A percentile compares a stretch with the other conserved stretches of the same genome.
Conservation (phyloP, 257 asterid genomes). For the Solanum gracilifrons region DNA sequence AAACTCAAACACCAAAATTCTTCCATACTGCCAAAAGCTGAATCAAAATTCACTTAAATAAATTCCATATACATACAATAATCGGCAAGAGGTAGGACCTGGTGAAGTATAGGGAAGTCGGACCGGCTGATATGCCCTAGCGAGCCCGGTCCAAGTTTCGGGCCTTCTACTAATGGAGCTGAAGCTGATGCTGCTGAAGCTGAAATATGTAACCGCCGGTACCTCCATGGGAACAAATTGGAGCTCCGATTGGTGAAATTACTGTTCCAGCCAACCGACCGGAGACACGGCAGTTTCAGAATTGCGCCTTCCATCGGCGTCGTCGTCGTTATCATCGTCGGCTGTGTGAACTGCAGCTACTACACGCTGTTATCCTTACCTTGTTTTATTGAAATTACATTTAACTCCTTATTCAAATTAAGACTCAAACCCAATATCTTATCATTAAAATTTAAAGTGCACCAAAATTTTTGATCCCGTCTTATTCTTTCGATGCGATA, state of each 20-base stretch:
- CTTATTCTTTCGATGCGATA: too few relatives aligned
- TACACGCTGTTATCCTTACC: not conserved
- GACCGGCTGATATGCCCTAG: conserved; percentile 63
- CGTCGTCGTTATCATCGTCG: conserved; percentile 11
- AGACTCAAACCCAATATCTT: not conserved
- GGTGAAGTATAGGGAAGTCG: conserved; percentile 89
- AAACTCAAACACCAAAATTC: not conserved
- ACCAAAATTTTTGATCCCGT: too few relatives aligned
- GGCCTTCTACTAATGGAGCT: conserved; percentile 23
- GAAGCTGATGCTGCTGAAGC: conserved; percentile 38
- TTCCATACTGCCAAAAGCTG: not conserved
- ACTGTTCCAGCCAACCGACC: conserved; percentile 19
- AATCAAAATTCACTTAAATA: not conserved
- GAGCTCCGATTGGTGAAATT: conserved; percentile 14
- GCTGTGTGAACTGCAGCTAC: not conserved
- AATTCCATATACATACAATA: not conserved
- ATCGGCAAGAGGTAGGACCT: conserved; percentile 24
- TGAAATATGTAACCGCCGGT: conserved; percentile 23
- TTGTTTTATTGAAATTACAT: not conserved
- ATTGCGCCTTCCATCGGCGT: conserved; percentile 48
- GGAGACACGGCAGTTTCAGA: conserved; percentile 47
- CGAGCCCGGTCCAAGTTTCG: conserved; percentile 51
- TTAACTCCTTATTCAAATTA: rapidly evolving
- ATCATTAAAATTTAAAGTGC: too few relatives aligned
- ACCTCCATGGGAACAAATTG: not conserved